Evolutionary conservation across 2,329 filamentous ascomycete species (phyloP).

Genomic region (Stagonosporopsis chrysanthemi): DNA sequence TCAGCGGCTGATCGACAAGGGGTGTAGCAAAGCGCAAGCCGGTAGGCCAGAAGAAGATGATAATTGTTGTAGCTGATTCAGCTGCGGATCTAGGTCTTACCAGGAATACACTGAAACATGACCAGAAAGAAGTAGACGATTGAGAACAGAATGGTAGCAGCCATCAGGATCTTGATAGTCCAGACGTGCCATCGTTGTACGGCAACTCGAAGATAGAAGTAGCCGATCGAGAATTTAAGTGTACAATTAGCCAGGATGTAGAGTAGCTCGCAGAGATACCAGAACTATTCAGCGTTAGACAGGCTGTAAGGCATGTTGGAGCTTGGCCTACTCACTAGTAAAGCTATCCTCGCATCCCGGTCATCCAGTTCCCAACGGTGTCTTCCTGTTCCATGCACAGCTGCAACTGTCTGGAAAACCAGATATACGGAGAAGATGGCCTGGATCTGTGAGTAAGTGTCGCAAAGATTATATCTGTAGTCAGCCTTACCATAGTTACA

Average conservation of each 20-base stretch:
- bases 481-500: constrained; percentile 39
- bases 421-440: constrained; percentile 52
- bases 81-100: constrained; percentile 12
- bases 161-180: constrained; percentile 58
- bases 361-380: constrained; percentile 46
- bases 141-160: constrained; percentile 55
- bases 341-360: constrained; percentile 37
- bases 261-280: constrained; percentile 65
- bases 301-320: neutral
- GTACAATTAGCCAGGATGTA: constrained; percentile 59
- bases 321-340: constrained; percentile 30
- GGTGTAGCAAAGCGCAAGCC: neutral
- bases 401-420: constrained; percentile 49
- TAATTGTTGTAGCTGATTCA: too few species aligned
- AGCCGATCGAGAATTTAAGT: constrained; percentile 60
- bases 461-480: neutral
- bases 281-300: constrained; percentile 45
- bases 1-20: neutral
- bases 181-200: constrained; percentile 54
- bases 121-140: constrained; percentile 60
- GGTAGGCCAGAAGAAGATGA: neutral
- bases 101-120: constrained; percentile 61
- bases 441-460: constrained; percentile 22
- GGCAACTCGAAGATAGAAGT: constrained; percentile 63
- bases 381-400: constrained; percentile 50